A percentile compares a stretch with the other conserved stretches of the same genome.
Evolutionary conservation across 2,329 filamentous ascomycete species (phyloP).

Genomic region (Colletotrichum sp.): DNA sequence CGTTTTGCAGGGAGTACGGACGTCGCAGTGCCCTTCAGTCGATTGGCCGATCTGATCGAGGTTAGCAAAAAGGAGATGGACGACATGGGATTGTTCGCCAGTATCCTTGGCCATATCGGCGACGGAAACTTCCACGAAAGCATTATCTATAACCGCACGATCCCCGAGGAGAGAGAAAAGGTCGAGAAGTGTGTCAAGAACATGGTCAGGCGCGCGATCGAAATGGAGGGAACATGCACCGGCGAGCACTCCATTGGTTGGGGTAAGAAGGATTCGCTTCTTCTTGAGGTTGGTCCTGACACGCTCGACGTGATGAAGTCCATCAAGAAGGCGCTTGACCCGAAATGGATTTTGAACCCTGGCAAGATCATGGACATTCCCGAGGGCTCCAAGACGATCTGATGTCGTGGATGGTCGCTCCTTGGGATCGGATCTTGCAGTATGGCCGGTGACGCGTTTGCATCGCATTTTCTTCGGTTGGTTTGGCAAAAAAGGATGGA

Average conservation of each 20-base stretch:
- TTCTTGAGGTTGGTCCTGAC: slow-evolving; percentile 80
- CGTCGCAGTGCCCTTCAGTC: slow-evolving; percentile 80
- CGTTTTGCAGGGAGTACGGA: slow-evolving; percentile 71
- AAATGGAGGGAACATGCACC: slow-evolving; percentile 94
- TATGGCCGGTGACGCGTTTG: not conserved
- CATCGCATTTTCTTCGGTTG: not conserved
- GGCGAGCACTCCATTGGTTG: slow-evolving; percentile 88
- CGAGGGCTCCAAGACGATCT: slow-evolving; percentile 29
- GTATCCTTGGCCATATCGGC: slow-evolving; percentile 87
- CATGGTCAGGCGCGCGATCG: slow-evolving; percentile 88
- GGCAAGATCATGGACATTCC: slow-evolving; percentile 85
- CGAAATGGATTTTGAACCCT: slow-evolving; percentile 88
- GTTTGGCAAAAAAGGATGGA: not conserved
- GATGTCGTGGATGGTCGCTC: not conserved
- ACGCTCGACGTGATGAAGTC: slow-evolving; percentile 85
- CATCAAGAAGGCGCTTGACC: slow-evolving; percentile 84
- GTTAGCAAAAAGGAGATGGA: slow-evolving; percentile 90
- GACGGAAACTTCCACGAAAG: slow-evolving; percentile 95
- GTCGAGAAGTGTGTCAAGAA: slow-evolving; percentile 84
- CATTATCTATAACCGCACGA: slow-evolving; percentile 81
- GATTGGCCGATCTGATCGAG: slow-evolving; percentile 77
- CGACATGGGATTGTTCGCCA: slow-evolving; percentile 83
- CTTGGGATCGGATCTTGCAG: not conserved
- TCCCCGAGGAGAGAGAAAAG: slow-evolving; percentile 73
- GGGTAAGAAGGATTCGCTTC: slow-evolving; percentile 81